Conservation (phyloP, 164 flowering plant species). For the Aristolochia californica region DNA sequence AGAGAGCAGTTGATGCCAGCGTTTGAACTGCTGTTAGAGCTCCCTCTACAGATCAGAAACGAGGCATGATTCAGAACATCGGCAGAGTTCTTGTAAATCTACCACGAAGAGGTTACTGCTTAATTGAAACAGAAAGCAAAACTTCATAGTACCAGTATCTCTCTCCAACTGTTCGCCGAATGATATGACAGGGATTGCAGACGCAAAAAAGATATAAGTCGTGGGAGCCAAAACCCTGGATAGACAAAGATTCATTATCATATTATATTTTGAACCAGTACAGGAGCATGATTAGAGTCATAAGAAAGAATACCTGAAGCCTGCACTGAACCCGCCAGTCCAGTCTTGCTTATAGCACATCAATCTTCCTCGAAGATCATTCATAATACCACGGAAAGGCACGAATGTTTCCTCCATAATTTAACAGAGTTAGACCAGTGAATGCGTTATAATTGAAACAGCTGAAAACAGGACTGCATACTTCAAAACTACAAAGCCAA, state of each 20-base stretch:
- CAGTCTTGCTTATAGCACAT: conserved; percentile 97
- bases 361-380: conserved; percentile 73
- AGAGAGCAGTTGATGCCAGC: conserved; percentile 81
- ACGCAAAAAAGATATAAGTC: conserved; percentile 85
- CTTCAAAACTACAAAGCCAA: background rate
- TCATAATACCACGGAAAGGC: conserved; percentile 89
- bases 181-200: conserved; percentile 92
- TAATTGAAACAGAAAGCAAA: background rate
- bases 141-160: conserved; percentile 43
- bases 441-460: conserved; percentile 2
- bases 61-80: no score
- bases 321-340: conserved; percentile 88
- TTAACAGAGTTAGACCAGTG: background rate
- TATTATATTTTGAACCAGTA: background rate
- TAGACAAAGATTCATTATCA: background rate
- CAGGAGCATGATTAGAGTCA: background rate
- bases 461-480: no score
- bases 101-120: no score
- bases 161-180: conserved; percentile 91
- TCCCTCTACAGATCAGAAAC: conserved; percentile 49
- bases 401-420: conserved; percentile 97
- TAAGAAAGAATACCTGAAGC: conserved; percentile 46
- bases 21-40: conserved; percentile 93
- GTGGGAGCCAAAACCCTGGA: conserved; percentile 96
- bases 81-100: no score